These are phyloP conservation scores for Fusarium stilboides DNA, from an alignment of 2,329 filamentous ascomycete species.

Conservation along the genomic window DNA sequence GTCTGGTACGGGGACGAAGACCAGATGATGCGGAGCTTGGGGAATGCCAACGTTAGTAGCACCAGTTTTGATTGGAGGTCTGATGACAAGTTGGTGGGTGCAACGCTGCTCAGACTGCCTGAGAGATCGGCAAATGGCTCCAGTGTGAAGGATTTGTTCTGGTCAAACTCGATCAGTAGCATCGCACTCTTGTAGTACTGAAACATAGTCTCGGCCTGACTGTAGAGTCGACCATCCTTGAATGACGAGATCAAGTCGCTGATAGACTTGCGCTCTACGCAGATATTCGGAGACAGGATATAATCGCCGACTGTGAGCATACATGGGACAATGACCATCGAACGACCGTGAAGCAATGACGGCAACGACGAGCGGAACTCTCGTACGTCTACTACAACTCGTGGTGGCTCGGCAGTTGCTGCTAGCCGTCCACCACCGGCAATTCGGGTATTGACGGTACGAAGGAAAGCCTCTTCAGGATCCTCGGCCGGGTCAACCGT, in stretches of 20 bases:
- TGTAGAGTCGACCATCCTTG: slow-evolving; percentile 91
- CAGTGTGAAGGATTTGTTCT: slow-evolving; percentile 96
- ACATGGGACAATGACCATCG: slow-evolving; percentile 91
- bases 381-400: slow-evolving; percentile 94
- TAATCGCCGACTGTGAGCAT: slow-evolving; percentile 98
- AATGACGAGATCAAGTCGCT: slow-evolving; percentile 93
- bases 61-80: slow-evolving; percentile 95
- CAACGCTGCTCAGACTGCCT: slow-evolving; percentile 74
- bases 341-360: slow-evolving; percentile 89
- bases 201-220: slow-evolving; percentile 94
- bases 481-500: slow-evolving; percentile 81
- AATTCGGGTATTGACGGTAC: slow-evolving; percentile 96
- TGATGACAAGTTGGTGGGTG: slow-evolving; percentile 70
- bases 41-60: slow-evolving; percentile 92
- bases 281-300: slow-evolving; percentile 90
- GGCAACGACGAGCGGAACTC: slow-evolving; percentile 96
- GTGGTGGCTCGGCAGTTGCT: slow-evolving; percentile 88
- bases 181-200: slow-evolving; percentile 91
- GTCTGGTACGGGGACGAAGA: slow-evolving; percentile 94
- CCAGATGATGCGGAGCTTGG: slow-evolving; percentile 92
- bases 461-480: slow-evolving; percentile 90
- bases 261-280: slow-evolving; percentile 94
- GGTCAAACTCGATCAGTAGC: slow-evolving; percentile 97
- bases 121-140: slow-evolving; percentile 81
- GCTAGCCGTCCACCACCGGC: slow-evolving; percentile 89